Base-by-base conservation (phyloP, 1,139 yeast genomes). In the Sugiyamaella grinbergsii region DNA sequence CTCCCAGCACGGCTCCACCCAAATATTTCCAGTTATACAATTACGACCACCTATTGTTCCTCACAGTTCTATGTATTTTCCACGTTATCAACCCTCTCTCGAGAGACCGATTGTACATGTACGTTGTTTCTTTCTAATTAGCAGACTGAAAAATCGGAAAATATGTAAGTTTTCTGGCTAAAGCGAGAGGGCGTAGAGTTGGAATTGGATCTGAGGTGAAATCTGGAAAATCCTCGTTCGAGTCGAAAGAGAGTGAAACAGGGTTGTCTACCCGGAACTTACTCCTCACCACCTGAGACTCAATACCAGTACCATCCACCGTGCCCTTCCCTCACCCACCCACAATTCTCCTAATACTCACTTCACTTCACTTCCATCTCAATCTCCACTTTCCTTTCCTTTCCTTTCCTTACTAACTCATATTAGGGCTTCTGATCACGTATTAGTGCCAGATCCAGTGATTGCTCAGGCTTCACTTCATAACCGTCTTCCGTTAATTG, bases 381-480 rank as follows among this genome's bases (percentile, higher is more conserved):
- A n/a, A n/a, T n/a, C n/a, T n/a, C n/a, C n/a, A n/a, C n/a, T n/a
- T n/a, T n/a, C n/a, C n/a, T n/a, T n/a, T n/a, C 10, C 28, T 24
- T 6, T 10, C 10, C 28, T n/a, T 29, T n/a, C 15, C 7, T 7
- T 15, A 15, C 37, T 32, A 15, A 15, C 20, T 5, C 18, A 22
- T 20, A 8, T 29, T 29, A 41, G 45, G 45, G 45, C 40, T 26
- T 24, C 38, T 5, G 38, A 33, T 22, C 44, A 38, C 19, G 40
- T 42, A 47, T 55, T 71, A 59, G 74, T 71, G 47, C 69, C 71
- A 32, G 67, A 81, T 62, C 80, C 85, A 42, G 77, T 83, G 54
- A 79, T 85, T 55, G 76, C 75, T 64, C 76, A 73, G 53, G 85
- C 93, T 39, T 77, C 83, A 65, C 79, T 91, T 64, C 79, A 93